These are phyloP conservation scores for Garcia nutans DNA, from an alignment of 345 rosid species.

Conservation along the genomic window DNA sequence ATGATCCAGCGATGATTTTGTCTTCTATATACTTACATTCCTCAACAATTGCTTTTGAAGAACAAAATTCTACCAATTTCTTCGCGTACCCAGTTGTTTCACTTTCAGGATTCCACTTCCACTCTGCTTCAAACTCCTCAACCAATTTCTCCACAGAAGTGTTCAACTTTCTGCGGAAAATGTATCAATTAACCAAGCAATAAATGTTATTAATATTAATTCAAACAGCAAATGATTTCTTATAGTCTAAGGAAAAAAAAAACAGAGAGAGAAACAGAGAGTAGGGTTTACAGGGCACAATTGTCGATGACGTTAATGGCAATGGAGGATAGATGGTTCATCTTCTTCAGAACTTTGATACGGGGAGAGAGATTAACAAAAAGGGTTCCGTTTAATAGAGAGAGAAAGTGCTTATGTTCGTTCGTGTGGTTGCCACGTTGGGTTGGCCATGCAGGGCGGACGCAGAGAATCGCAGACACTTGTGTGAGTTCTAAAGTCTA, in stretches of 20 bases:
- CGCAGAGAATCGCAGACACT: too few relatives aligned
- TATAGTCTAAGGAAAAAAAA: neutral
- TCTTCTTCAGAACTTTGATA: conserved; percentile 15
- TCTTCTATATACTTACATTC: conserved; percentile 53
- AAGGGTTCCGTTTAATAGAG: neutral
- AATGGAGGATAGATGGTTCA: conserved; percentile 79
- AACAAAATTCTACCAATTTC: conserved; percentile 72
- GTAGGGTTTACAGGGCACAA: conserved; percentile 58
- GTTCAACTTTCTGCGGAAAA: conserved; percentile 50
- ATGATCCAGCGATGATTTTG: conserved; percentile 62
- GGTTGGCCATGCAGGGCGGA: conserved; percentile 37
- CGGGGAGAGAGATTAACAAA: neutral
- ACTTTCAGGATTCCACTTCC: conserved; percentile 63
- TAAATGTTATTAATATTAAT: too few relatives aligned
- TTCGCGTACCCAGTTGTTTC: conserved; percentile 41
- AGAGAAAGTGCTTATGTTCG: neutral
- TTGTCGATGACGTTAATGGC: conserved; percentile 60
- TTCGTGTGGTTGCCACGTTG: conserved; percentile 34
- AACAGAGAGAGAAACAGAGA: neutral
- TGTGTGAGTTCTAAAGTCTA: too few relatives aligned
- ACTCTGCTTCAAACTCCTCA: conserved; percentile 60
- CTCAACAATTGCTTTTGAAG: conserved; percentile 43
- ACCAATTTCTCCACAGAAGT: conserved; percentile 46
- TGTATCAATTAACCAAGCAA: neutral
- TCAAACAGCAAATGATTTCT: neutral